phyloP scores from a whole-genome alignment of 148 eudicot species.

The Persicaria maculosa region DNA sequence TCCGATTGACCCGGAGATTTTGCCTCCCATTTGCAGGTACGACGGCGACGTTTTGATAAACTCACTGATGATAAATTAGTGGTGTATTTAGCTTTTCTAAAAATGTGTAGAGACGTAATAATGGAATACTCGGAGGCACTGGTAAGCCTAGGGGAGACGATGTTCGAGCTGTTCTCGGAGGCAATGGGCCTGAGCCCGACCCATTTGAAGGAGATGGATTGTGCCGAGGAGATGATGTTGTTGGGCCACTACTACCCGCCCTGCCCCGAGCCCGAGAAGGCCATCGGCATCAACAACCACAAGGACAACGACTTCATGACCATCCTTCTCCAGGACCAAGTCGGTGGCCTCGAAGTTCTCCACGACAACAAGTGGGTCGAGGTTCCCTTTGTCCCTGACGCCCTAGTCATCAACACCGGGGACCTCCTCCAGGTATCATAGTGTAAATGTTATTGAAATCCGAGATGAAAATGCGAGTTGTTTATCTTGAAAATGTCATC shows the following conservation, averaged over 20 bases:
- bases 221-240: background rate
- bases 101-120: too few species aligned
- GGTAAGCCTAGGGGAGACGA: too few species aligned
- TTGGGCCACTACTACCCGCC: slow-evolving; percentile 8
- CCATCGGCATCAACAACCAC: background rate
- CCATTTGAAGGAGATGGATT: slow-evolving; percentile 1
- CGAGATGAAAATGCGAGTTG: too few species aligned
- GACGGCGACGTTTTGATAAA: too few species aligned
- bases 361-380: slow-evolving; percentile 3
- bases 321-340: background rate
- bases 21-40: too few species aligned
- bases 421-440: background rate
- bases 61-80: too few species aligned
- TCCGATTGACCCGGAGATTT: background rate
- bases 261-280: slow-evolving; percentile 10
- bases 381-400: slow-evolving; percentile 1
- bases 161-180: background rate
- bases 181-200: background rate
- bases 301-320: slow-evolving; percentile 7
- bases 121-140: too few species aligned
- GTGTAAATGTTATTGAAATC: too few species aligned
- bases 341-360: slow-evolving; percentile 11
- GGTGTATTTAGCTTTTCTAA: too few species aligned
- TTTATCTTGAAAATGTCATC: too few species aligned
- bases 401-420: slow-evolving; percentile 6